Conservation (phyloP, 2,329 filamentous ascomycete species). For the Zymoseptoria crescenta region DNA sequence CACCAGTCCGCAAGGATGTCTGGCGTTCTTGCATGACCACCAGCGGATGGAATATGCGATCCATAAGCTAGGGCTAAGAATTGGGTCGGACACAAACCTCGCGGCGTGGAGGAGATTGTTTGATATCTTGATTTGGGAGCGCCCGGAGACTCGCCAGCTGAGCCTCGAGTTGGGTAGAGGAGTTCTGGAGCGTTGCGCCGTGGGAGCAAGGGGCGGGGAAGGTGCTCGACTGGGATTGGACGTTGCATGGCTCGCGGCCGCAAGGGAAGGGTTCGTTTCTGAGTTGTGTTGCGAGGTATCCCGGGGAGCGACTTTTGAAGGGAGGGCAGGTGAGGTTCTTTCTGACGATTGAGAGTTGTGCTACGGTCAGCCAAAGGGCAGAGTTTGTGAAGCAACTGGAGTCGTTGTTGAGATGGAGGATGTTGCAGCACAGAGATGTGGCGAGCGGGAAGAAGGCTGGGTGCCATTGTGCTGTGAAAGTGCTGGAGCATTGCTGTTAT, state of each 20-base stretch:
- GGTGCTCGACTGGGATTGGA: background rate
- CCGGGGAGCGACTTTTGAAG: constrained; percentile 3
- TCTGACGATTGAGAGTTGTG: constrained; percentile 1
- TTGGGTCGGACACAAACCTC: constrained; percentile 6
- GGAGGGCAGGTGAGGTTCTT: constrained; percentile 8
- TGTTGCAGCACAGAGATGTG: background rate
- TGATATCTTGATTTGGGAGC: background rate
- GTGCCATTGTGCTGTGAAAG: background rate
- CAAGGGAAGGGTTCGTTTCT: constrained; percentile 4
- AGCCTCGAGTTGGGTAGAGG: constrained; percentile 4
- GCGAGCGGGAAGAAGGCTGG: background rate
- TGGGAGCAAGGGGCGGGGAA: background rate
- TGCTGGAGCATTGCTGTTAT: background rate
- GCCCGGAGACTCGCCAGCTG: constrained; percentile 4
- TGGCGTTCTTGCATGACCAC: constrained; percentile 8
- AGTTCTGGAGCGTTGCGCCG: constrained; percentile 5
- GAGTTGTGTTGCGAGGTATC: constrained; percentile 4
- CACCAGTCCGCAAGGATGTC: constrained; percentile 5
- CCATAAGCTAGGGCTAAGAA: background rate
- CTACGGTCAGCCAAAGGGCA: background rate
- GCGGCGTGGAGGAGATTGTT: constrained; percentile 6
- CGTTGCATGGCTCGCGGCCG: too few relatives aligned
- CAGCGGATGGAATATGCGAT: background rate
- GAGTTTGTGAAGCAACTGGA: background rate
- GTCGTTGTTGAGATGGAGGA: background rate